Base-by-base conservation (phyloP, 305 asterid species). In the Rubia peregrina region DNA sequence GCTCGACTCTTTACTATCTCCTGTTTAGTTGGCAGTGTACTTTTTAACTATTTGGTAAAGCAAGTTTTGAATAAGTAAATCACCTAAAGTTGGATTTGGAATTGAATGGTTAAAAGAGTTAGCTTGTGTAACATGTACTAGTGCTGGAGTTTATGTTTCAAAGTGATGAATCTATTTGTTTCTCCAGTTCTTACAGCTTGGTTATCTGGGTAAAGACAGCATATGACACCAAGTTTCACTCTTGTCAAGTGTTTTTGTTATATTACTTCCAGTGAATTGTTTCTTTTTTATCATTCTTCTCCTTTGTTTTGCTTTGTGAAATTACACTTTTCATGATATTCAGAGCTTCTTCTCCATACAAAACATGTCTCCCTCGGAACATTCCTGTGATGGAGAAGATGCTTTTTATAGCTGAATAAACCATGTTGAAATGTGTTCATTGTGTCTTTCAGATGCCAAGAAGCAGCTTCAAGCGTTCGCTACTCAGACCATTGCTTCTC, bases 381-480 rank as follows among this genome's bases (percentile, higher is more conserved):
- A 36, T 36, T 36, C 12, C 19, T 53, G 38, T 26, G 9, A 16
- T 36, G 53, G 12, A 10, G 21, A 19, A 17, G 0, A 56, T 44
- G 36, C 7, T 40, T 49, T 36, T 36, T 36, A 4, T 8, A 53
- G 10, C 59, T 17, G 65, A 41, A 40, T 21, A 19, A 46, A 22
- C 65, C 12, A 19, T 19, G 73, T 19, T 19, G 19, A 41, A 30
- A 41, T 22, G 44, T 22, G 24, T 69, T 40, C 14, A 43, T 21
- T 13, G 42, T 70, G 22, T n/a, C 57, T 57, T 57, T 40, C 96
- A 88, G 96, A 88, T 83, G 95, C 95, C 76, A 90, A 85, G 90
- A 85, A 88, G 82, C 95, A 90, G 90, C 85, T 90, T 73, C 95
- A 90, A 74, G 85, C 86, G 69, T 90, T 90, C 71, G 95, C 96